Conservation (phyloP, 495 filamentous ascomycete genomes). For the Tuber microsphaerosporum region DNA sequence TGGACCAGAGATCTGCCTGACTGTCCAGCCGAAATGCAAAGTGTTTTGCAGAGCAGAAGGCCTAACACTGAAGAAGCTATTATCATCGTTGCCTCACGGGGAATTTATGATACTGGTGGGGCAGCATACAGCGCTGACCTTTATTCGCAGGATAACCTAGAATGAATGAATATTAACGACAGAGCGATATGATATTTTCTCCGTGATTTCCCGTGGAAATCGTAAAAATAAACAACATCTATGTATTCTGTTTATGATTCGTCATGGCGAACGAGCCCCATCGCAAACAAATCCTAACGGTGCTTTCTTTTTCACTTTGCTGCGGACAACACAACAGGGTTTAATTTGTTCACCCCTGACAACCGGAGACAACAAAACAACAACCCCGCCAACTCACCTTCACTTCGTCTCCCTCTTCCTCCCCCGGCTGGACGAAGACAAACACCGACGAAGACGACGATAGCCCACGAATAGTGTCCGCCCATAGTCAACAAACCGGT, state of each 20-base stretch:
- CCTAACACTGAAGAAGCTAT: neutral
- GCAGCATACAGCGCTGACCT: neutral
- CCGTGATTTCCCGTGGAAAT: neutral
- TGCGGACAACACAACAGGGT: slow-evolving; percentile 31
- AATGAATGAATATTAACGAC: neutral
- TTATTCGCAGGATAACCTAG: neutral
- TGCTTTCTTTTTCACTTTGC: neutral
- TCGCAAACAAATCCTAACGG: neutral
- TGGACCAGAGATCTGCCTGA: neutral
- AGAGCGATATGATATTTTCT: neutral
- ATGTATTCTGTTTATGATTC: neutral
- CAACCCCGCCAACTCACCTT: slow-evolving; percentile 35
- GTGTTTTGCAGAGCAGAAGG: neutral
- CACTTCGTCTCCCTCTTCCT: neutral
- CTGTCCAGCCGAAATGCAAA: neutral
- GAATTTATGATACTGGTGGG: neutral
- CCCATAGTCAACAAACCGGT: neutral
- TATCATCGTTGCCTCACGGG: neutral
- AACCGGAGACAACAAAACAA: slow-evolving; percentile 37
- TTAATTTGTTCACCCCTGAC: slow-evolving; percentile 33
- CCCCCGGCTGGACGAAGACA: slow-evolving; percentile 14
- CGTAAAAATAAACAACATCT: neutral
- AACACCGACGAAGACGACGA: slow-evolving; percentile 11
- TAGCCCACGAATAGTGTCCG: slow-evolving; percentile 2
- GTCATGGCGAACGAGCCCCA: neutral